These are phyloP conservation scores for Leccinellum rugosiceps DNA, from an alignment of 768 basidiomycete species.

Conservation along the genomic window DNA sequence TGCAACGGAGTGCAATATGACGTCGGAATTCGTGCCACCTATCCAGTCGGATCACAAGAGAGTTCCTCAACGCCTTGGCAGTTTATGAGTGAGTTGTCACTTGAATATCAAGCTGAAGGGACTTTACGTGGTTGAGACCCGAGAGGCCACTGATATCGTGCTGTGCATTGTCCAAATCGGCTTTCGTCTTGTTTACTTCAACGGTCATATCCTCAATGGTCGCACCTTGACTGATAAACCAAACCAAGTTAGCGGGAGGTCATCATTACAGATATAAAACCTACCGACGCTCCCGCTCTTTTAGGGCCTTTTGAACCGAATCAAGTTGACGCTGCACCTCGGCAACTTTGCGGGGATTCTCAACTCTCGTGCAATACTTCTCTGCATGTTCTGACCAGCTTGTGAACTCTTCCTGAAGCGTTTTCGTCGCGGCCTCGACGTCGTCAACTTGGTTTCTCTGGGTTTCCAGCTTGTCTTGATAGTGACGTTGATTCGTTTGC, in stretches of 20 bases:
- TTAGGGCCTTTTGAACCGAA: slow-evolving; percentile 59
- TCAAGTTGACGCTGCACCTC: slow-evolving; percentile 60
- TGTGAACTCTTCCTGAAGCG: slow-evolving; percentile 61
- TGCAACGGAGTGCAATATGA: slow-evolving; percentile 86
- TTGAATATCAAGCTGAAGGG: background rate
- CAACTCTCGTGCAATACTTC: slow-evolving; percentile 55
- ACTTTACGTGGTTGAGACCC: slow-evolving; percentile 58
- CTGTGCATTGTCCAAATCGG: slow-evolving; percentile 56
- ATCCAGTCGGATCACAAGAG: slow-evolving; percentile 59
- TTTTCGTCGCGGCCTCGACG: slow-evolving; percentile 44
- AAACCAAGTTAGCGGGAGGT: background rate
- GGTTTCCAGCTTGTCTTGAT: slow-evolving; percentile 47
- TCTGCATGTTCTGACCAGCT: slow-evolving; percentile 64
- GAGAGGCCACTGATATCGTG: slow-evolving; percentile 62
- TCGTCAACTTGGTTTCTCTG: slow-evolving; percentile 46
- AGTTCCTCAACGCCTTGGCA: slow-evolving; percentile 59
- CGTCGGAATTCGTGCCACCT: slow-evolving; percentile 88
- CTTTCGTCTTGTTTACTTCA: slow-evolving; percentile 64
- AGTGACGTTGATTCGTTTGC: slow-evolving; percentile 48
- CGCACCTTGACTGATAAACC: slow-evolving; percentile 58
- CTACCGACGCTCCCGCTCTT: slow-evolving; percentile 63
- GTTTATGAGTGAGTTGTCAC: slow-evolving; percentile 7
- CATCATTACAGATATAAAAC: slow-evolving; percentile 10
- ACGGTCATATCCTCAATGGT: slow-evolving; percentile 74
- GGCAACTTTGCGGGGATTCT: slow-evolving; percentile 54